A percentile compares a stretch with the other conserved stretches of the same genome.
Evolutionary conservation across 2,329 filamentous ascomycete species (phyloP).

Genomic region (Fusarium sp.): DNA sequence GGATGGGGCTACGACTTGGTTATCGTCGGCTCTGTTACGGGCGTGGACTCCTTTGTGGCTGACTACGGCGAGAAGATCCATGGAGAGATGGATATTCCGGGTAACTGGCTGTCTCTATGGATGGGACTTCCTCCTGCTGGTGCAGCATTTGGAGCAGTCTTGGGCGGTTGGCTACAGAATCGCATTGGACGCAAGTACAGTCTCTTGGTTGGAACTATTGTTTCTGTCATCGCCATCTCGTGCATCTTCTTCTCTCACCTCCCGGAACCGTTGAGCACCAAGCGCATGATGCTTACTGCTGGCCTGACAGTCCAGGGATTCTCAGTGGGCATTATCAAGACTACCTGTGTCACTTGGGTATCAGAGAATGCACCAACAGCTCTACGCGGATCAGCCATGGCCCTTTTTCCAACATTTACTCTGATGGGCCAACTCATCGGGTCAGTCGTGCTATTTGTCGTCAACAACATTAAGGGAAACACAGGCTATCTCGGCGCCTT

Average conservation of each 20-base stretch:
- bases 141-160: conserved; percentile 40
- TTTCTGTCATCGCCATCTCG: conserved; percentile 41
- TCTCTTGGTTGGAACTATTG: conserved; percentile 41
- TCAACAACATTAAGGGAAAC: conserved; percentile 35
- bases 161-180: conserved; percentile 47
- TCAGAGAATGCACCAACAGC: conserved; percentile 46
- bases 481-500: conserved; percentile 43
- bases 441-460: conserved; percentile 35
- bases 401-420: conserved; percentile 45
- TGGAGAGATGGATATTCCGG: conserved; percentile 42
- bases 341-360: conserved; percentile 53
- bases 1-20: conserved; percentile 49
- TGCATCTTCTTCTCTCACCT: conserved; percentile 47
- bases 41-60: conserved; percentile 44
- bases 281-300: conserved; percentile 41
- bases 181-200: conserved; percentile 42
- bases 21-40: conserved; percentile 45
- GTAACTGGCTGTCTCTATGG: conserved; percentile 47
- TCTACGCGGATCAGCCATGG: conserved; percentile 45
- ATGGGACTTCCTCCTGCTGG: conserved; percentile 39
- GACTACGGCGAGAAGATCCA: conserved; percentile 45
- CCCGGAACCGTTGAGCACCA: conserved; percentile 7
- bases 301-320: conserved; percentile 46
- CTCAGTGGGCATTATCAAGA: conserved; percentile 43
- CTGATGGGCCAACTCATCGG: conserved; percentile 46